Base-by-base conservation (phyloP, 495 filamentous ascomycete genomes). In the Penicillium odoratum region DNA sequence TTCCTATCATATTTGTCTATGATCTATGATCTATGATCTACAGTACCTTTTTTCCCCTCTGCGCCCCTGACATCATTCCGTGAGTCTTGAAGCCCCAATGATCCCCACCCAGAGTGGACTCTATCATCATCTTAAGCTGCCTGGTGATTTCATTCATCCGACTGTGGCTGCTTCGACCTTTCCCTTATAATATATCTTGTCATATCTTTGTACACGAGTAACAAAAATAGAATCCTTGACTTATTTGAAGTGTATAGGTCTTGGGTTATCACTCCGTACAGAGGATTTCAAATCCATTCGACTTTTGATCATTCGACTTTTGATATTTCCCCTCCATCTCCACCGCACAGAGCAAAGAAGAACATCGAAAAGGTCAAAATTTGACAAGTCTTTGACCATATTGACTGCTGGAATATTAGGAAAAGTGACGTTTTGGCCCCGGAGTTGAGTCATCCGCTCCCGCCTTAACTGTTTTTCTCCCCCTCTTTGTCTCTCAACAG, bases 391-490 rank as follows among this genome's bases (percentile, higher is more conserved):
- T 21, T 21, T 21, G 21, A 21, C 21, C 21, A 21, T 21, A 21
- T 31, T 50, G 28, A 34, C 15, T 15, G 48, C 13, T 31, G 8
- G 21, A 11, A 50, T 9, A 34, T 33, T 4, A 29, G 3, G 33
- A 33, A 56, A 52, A 59, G 62, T 65, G 62, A 65, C 62, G 58
- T 65, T 55, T 34, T 25, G 42, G 28, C 18, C 29, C 49, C 51
- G 53, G 51, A 54, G 62, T 65, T 65, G 62, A 65, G 55, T 65
- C 62, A 65, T 65, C 62, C 62, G 58, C 40, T 56, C 53, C 62
- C 51, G 57, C 57, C 48, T 46, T 51, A 1, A 46, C 13, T 48
- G 43, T 56, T 56, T 53, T 56, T 45, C 46, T 44, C 58, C 48
- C 53, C 58, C 62, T 36, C 56, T 53, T 54, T 54, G 48, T 54